These are phyloP conservation scores for Rubroshorea leprosula DNA, from an alignment of 345 rosid genomes.

Conservation along the genomic window DNA sequence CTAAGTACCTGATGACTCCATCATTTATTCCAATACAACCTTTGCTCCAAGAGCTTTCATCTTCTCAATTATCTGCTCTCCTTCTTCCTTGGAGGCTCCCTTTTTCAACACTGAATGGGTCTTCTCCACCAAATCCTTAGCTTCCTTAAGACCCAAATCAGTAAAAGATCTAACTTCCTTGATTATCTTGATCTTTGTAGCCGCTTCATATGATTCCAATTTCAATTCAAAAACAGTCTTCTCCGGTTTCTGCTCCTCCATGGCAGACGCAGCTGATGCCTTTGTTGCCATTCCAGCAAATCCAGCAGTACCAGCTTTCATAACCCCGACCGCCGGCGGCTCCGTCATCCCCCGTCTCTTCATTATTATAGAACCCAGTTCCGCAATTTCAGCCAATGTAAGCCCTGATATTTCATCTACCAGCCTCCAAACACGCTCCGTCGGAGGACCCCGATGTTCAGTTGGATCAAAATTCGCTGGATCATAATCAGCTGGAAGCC, in stretches of 20 bases:
- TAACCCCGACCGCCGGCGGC: constrained; percentile 50
- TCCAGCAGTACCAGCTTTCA: constrained; percentile 57
- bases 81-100: constrained; percentile 84
- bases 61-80: constrained; percentile 76
- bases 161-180: constrained; percentile 78
- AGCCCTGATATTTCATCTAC: constrained; percentile 74
- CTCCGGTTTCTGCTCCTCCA: constrained; percentile 71
- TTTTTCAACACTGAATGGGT: constrained; percentile 55
- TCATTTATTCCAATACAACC: constrained; percentile 61
- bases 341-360: constrained; percentile 62
- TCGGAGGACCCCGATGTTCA: constrained; percentile 86
- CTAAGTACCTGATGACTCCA: neutral
- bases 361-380: constrained; percentile 66
- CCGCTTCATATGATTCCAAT: constrained; percentile 62
- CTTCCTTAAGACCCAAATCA: constrained; percentile 90
- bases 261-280: constrained; percentile 34
- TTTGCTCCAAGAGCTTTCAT: constrained; percentile 77
- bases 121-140: constrained; percentile 85
- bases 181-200: constrained; percentile 72
- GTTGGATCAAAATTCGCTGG: constrained; percentile 80
- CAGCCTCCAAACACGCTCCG: constrained; percentile 73
- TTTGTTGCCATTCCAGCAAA: constrained; percentile 41
- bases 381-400: constrained; percentile 61
- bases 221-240: constrained; percentile 83
- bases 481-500: constrained; percentile 91